Evolutionary conservation across 306 rosid species (phyloP).

Genomic region (Biancaea sappan): DNA sequence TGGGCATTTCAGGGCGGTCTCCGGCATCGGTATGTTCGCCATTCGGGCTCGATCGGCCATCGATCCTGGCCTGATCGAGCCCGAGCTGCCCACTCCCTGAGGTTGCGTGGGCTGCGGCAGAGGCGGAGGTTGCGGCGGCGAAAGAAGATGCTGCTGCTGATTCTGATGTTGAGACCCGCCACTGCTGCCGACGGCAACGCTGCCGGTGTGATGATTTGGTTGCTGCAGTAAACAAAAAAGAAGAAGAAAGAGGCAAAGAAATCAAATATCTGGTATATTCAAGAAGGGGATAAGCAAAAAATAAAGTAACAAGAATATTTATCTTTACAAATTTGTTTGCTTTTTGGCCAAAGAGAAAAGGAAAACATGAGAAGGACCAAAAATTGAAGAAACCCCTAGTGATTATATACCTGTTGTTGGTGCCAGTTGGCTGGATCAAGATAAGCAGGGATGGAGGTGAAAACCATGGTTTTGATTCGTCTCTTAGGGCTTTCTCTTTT

Average conservation of each 20-base stretch:
- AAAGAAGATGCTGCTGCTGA: constrained; percentile 29
- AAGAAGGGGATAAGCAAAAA: constrained; percentile 51
- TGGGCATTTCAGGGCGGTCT: constrained; percentile 69
- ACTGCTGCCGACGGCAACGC: not conserved
- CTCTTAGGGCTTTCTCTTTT: constrained; percentile 67
- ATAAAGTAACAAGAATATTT: constrained; percentile 62
- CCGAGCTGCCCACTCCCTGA: constrained; percentile 42
- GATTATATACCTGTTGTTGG: constrained; percentile 76
- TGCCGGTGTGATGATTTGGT: constrained; percentile 43
- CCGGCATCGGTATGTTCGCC: constrained; percentile 83
- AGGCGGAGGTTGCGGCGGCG: constrained; percentile 39
- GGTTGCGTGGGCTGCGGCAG: constrained; percentile 33
- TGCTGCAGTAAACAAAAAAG: constrained; percentile 35
- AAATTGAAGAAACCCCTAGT: constrained; percentile 38
- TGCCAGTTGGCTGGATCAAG: constrained; percentile 95
- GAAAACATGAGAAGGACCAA: not conserved
- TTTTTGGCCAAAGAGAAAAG: constrained; percentile 31
- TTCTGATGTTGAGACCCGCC: constrained; percentile 39
- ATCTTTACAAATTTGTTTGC: constrained; percentile 42
- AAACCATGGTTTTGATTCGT: constrained; percentile 64
- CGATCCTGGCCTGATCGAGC: constrained; percentile 73
- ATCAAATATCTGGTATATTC: constrained; percentile 78
- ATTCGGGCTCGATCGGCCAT: constrained; percentile 86
- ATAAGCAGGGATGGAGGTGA: constrained; percentile 87
- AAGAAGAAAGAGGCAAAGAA: constrained; percentile 31